A percentile compares a stretch with the other conserved stretches of the same genome.
phyloP scores from a whole-genome alignment of 176 grass and related monocot species.

The Hyparrhenia diplandra region DNA sequence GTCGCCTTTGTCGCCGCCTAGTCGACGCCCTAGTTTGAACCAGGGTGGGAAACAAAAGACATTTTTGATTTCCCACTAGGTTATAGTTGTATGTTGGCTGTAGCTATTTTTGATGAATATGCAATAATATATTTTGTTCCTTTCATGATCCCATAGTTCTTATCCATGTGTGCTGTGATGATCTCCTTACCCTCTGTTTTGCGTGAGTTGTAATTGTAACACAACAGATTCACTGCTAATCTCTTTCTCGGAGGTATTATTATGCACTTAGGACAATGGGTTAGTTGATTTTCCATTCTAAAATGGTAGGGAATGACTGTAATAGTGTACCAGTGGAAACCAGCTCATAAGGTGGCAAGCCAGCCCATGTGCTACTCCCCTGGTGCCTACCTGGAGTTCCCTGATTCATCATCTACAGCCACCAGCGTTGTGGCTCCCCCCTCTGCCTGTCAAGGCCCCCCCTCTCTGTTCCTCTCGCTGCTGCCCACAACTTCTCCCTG shows the following conservation, averaged over 20 bases:
- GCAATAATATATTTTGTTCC: neutral
- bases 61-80: neutral
- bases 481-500: neutral
- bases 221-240: neutral
- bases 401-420: too few species aligned
- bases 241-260: neutral
- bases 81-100: neutral
- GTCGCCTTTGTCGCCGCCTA: too few species aligned
- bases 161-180: neutral
- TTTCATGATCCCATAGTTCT: neutral
- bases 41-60: neutral
- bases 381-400: too few species aligned
- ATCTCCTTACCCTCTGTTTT: neutral
- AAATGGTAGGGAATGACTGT: neutral
- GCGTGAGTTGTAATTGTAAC: neutral
- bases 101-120: neutral
- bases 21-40: too few species aligned
- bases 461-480: neutral
- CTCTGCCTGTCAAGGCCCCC: neutral
- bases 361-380: too few species aligned
- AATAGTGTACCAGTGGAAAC: neutral
- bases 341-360: neutral
- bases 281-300: neutral
- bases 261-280: neutral
- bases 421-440: too few species aligned